Evolutionary conservation across 768 basidiomycete genomes (phyloP).

Genomic region (Suillus decipiens): DNA sequence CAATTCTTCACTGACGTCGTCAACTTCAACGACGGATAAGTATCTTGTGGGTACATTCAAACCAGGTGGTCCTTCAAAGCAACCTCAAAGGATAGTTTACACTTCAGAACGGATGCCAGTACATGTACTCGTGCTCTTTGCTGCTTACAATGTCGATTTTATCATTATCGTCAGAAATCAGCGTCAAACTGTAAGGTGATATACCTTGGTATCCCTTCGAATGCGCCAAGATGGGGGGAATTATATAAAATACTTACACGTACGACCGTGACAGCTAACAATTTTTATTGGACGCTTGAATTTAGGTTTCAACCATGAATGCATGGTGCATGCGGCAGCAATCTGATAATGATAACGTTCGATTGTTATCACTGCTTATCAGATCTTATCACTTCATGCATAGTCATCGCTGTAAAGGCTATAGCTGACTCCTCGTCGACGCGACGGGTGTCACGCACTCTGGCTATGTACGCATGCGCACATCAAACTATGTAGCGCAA

Average conservation of each 20-base stretch:
- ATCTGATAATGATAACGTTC: no score
- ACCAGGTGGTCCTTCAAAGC: constrained; percentile 33
- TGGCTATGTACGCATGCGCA: not conserved
- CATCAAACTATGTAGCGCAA: not conserved
- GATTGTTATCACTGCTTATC: no score
- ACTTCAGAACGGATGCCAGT: constrained; percentile 94
- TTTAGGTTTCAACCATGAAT: not conserved
- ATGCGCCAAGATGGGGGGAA: constrained; percentile 60
- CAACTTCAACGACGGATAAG: not conserved
- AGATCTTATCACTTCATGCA: no score
- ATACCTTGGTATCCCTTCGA: constrained; percentile 63
- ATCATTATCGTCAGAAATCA: constrained; percentile 96
- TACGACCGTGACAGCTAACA: not conserved
- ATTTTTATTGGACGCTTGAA: not conserved
- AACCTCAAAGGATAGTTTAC: constrained; percentile 31
- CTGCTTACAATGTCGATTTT: constrained; percentile 87
- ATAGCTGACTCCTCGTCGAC: not conserved
- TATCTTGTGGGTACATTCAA: constrained; percentile 20
- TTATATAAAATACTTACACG: not conserved
- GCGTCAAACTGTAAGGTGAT: constrained; percentile 80
- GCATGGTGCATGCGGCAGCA: no score
- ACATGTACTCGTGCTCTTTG: constrained; percentile 86
- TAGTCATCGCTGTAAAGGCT: not conserved
- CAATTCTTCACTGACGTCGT: not conserved
- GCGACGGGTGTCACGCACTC: not conserved